Percentiles rank a stretch among this genome's conserved stretches.
These are phyloP conservation scores for Dendrobium huoshanense DNA, from an alignment of 106 monocot genomes.

Conservation along the genomic window DNA sequence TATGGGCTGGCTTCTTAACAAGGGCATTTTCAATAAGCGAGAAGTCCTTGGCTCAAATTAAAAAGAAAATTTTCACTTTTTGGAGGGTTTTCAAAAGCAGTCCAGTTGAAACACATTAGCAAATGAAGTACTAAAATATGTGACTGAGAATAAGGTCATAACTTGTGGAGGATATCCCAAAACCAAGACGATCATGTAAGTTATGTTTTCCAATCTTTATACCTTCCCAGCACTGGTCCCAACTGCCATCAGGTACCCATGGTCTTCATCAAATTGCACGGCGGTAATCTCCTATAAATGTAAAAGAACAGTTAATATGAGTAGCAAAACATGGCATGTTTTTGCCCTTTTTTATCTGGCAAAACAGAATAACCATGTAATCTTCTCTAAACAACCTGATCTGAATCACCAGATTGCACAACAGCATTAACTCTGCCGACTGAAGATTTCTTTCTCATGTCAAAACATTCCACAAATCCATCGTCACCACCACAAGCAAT, in stretches of 20 bases:
- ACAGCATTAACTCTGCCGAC: constrained; percentile 62
- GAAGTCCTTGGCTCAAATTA: background rate
- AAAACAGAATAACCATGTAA: constrained; percentile 1
- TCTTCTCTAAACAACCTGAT: constrained; percentile 35
- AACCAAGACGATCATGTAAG: background rate
- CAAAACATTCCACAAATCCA: constrained; percentile 93
- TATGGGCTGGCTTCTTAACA: background rate
- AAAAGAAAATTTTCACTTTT: background rate
- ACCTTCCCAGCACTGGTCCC: constrained; percentile 91
- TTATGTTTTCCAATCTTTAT: constrained; percentile 1
- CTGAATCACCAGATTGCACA: constrained; percentile 40
- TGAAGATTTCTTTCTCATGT: constrained; percentile 79
- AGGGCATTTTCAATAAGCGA: background rate
- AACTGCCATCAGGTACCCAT: constrained; percentile 76
- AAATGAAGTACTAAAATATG: background rate
- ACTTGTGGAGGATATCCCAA: background rate
- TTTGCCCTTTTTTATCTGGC: background rate
- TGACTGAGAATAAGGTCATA: background rate
- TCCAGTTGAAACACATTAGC: background rate
- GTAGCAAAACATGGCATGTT: constrained; percentile 5
- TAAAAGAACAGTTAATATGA: constrained; percentile 1
- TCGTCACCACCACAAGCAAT: constrained; percentile 98
- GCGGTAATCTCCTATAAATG: constrained; percentile 80
- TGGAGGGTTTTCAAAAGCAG: background rate
- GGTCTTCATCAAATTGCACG: constrained; percentile 66